phyloP scores from a whole-genome alignment of 306 rosid species.

The Mimosa pudica region DNA sequence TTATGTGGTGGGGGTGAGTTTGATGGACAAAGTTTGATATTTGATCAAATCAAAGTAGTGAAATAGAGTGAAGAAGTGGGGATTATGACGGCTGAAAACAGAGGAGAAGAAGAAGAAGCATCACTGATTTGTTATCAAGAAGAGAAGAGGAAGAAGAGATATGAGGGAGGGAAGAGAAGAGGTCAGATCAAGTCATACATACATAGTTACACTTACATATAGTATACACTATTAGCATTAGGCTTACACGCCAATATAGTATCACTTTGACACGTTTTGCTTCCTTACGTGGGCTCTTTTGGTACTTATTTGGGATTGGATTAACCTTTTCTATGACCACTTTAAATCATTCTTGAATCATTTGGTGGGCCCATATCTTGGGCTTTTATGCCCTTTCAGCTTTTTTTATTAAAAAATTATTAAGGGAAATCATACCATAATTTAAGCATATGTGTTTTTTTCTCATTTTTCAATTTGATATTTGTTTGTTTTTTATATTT shows the following conservation, averaged over 20 bases:
- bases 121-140: constrained; percentile 36
- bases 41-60: constrained; percentile 34
- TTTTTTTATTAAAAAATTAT: too few species aligned
- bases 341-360: not conserved
- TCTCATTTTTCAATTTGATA: too few species aligned
- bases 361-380: constrained; percentile 65
- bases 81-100: constrained; percentile 38
- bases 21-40: constrained; percentile 14
- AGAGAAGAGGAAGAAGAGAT: not conserved
- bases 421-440: too few species aligned
- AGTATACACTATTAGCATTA: too few species aligned
- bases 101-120: constrained; percentile 30
- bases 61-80: not conserved
- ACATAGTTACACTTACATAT: too few species aligned
- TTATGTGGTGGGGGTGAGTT: not conserved
- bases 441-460: too few species aligned
- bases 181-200: constrained; percentile 20
- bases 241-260: constrained; percentile 25
- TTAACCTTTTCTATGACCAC: not conserved
- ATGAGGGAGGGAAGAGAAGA: not conserved
- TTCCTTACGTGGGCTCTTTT: constrained; percentile 40
- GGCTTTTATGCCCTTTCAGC: constrained; percentile 36
- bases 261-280: constrained; percentile 36
- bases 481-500: too few species aligned
- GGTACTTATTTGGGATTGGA: constrained; percentile 39